Percentiles rank a stretch among this genome's conserved stretches.
Evolutionary conservation across 345 rosid species (phyloP).

Genomic region (Populus deltoides): DNA sequence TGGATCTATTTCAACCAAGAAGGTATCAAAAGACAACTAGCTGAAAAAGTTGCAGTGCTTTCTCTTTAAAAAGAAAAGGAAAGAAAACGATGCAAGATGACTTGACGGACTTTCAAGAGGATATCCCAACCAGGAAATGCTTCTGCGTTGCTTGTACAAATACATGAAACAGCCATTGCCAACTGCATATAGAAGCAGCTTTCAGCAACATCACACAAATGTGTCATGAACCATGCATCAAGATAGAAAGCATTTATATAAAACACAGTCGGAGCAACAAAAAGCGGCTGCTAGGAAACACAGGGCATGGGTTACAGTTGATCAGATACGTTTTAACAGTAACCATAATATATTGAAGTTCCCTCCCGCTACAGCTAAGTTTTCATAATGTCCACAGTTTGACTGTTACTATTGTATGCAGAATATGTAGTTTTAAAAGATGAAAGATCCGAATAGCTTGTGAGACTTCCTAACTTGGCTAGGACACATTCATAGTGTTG

Average conservation of each 20-base stretch:
- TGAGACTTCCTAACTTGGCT: neutral
- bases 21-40: neutral
- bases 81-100: neutral
- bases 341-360: neutral
- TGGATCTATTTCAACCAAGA: too few species aligned
- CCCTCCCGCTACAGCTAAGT: neutral
- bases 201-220: constrained; percentile 13
- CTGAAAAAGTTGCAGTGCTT: neutral
- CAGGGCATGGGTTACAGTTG: neutral
- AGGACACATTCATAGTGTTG: neutral
- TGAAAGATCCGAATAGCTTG: neutral
- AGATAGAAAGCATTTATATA: neutral
- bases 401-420: neutral
- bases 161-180: constrained; percentile 56
- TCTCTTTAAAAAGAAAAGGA: neutral
- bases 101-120: constrained; percentile 73
- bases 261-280: neutral
- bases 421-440: too few species aligned
- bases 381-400: neutral
- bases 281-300: neutral
- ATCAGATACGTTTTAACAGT: neutral
- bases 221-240: neutral
- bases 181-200: constrained; percentile 36
- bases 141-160: constrained; percentile 78
- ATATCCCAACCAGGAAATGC: constrained; percentile 91